Percentiles rank a stretch among this genome's conserved stretches.
These are phyloP conservation scores for Aspergillus sp. DNA, from an alignment of 2,329 filamentous ascomycete genomes.

Conservation along the genomic window DNA sequence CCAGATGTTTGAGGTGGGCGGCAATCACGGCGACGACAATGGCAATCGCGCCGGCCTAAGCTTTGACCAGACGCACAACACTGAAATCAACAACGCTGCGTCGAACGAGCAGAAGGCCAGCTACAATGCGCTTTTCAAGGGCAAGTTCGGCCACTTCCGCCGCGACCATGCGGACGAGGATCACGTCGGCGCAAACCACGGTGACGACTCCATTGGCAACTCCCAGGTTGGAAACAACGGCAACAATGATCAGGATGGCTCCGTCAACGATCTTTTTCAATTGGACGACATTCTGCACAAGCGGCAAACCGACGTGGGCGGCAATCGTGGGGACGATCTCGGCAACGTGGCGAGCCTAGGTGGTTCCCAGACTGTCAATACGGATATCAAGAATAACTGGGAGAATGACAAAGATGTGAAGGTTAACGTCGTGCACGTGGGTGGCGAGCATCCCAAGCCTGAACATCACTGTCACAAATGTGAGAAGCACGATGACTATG, in stretches of 20 bases:
- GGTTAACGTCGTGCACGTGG: too few species aligned
- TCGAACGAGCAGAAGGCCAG: neutral
- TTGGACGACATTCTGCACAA: neutral
- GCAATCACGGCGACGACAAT: neutral
- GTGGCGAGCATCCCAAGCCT: too few species aligned
- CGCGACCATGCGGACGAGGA: too few species aligned
- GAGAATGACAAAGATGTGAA: neutral
- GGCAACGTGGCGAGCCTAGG: neutral
- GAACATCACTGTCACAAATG: too few species aligned
- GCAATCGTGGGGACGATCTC: neutral
- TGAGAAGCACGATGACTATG: too few species aligned
- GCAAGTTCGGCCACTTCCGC: too few species aligned
- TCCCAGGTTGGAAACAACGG: neutral
- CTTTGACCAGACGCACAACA: neutral
- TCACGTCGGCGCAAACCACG: too few species aligned
- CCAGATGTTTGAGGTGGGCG: constrained; percentile 19
- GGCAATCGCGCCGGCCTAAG: neutral
- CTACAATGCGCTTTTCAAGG: neutral
- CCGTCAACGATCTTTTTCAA: neutral
- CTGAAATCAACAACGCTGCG: neutral
- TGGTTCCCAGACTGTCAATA: neutral
- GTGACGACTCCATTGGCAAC: too few species aligned
- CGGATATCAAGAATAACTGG: neutral
- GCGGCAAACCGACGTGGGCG: neutral
- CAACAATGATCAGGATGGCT: neutral